Conservation (phyloP, 106 monocot species). For the Chionographis japonica region DNA sequence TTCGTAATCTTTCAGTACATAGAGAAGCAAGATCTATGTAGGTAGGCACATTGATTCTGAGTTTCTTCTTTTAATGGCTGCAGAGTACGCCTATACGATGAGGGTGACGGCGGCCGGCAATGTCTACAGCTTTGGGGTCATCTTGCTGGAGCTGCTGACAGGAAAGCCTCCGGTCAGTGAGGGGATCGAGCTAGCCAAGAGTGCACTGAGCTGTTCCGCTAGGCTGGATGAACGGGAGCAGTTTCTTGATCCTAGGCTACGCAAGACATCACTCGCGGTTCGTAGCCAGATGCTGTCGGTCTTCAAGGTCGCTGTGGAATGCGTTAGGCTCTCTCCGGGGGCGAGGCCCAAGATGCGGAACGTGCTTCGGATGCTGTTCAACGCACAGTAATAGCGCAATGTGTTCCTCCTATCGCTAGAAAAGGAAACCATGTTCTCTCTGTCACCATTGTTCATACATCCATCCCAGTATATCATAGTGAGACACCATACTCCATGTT, state of each 20-base stretch:
- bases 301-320: slow-evolving; percentile 53
- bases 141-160: slow-evolving; percentile 64
- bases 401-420: too few species aligned
- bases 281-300: slow-evolving; percentile 61
- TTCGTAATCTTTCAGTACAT: too few species aligned
- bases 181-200: slow-evolving; percentile 59
- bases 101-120: slow-evolving; percentile 56
- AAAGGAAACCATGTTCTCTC: too few species aligned
- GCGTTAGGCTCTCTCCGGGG: slow-evolving; percentile 39
- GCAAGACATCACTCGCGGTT: slow-evolving; percentile 20
- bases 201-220: slow-evolving; percentile 31
- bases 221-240: slow-evolving; percentile 22
- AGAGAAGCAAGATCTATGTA: too few species aligned
- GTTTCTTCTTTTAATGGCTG: slow-evolving; percentile 15
- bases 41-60: too few species aligned
- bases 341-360: slow-evolving; percentile 56
- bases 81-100: slow-evolving; percentile 82
- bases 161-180: slow-evolving; percentile 49
- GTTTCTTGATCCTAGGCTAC: slow-evolving; percentile 51
- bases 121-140: slow-evolving; percentile 66
- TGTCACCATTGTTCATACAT: too few species aligned
- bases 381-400: slow-evolving; percentile 29
- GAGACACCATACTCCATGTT: too few species aligned
- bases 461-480: too few species aligned
- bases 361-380: slow-evolving; percentile 44